These are phyloP conservation scores for Chaetomium sp. DNA, from an alignment of 2,329 filamentous ascomycete genomes.

Conservation along the genomic window DNA sequence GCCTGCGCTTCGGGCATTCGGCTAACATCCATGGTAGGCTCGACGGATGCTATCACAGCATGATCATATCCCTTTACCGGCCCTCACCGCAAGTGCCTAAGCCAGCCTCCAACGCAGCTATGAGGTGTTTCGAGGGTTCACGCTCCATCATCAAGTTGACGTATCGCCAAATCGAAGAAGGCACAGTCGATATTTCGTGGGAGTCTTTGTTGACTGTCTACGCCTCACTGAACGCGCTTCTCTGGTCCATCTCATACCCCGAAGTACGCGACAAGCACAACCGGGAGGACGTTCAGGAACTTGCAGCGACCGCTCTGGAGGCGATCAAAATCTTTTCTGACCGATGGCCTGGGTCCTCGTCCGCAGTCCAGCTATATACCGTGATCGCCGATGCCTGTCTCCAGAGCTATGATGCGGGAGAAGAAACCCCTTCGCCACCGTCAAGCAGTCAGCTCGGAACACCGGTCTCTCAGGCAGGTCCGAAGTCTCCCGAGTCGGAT, in stretches of 20 bases:
- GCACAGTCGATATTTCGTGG: conserved; percentile 86
- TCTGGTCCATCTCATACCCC: conserved; percentile 89
- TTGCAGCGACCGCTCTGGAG: conserved; percentile 74
- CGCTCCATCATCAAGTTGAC: conserved; percentile 80
- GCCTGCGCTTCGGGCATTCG: too few species aligned
- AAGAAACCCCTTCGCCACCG: conserved; percentile 44
- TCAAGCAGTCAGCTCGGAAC: conserved; percentile 45
- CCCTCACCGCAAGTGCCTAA: conserved; percentile 90
- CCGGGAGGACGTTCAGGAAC: conserved; percentile 73
- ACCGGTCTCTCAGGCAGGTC: conserved; percentile 52
- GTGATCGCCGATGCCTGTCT: conserved; percentile 84
- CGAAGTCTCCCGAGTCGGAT: conserved; percentile 52
- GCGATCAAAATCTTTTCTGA: conserved; percentile 79
- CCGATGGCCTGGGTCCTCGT: conserved; percentile 87
- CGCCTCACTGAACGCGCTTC: conserved; percentile 85
- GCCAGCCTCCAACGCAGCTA: conserved; percentile 76
- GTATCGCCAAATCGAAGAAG: conserved; percentile 74
- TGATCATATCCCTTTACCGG: conserved; percentile 84
- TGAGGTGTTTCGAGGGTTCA: conserved; percentile 80
- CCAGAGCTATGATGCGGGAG: conserved; percentile 75
- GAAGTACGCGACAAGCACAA: conserved; percentile 74
- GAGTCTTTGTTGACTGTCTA: conserved; percentile 88
- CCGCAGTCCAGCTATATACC: conserved; percentile 82
- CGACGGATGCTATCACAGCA: conserved; percentile 74
- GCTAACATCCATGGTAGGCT: conserved; percentile 53